Conservation (phyloP, 352 stramenopile genomes). For the Phytophthora pistaciae region DNA sequence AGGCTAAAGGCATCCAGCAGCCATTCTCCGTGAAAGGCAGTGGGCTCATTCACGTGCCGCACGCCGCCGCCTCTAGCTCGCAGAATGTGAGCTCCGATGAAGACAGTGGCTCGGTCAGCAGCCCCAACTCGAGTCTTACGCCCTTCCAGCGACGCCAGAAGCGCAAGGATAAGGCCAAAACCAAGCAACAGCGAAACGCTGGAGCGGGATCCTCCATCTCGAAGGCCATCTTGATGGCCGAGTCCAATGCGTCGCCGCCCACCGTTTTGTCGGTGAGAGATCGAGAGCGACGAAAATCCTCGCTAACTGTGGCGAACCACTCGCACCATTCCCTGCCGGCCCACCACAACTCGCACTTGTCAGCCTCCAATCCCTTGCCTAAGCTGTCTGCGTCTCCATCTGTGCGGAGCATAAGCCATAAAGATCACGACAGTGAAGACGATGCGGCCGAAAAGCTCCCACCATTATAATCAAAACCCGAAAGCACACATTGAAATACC, state of each 20-base stretch:
- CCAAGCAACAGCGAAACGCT: slow-evolving; percentile 51
- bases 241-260: slow-evolving; percentile 26
- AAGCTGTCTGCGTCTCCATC: slow-evolving; percentile 55
- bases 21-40: slow-evolving; percentile 38
- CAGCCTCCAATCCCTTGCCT: slow-evolving; percentile 44
- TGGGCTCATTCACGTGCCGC: slow-evolving; percentile 17
- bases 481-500: slow-evolving; percentile 20
- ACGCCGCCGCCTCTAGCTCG: slow-evolving; percentile 13
- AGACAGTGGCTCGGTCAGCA: slow-evolving; percentile 23
- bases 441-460: slow-evolving; percentile 56
- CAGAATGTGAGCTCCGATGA: slow-evolving; percentile 35
- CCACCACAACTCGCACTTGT: slow-evolving; percentile 29
- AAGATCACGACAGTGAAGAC: slow-evolving; percentile 32
- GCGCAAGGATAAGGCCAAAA: slow-evolving; percentile 54
- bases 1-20: slow-evolving; percentile 21
- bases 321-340: slow-evolving; percentile 10
- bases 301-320: slow-evolving; percentile 19
- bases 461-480: slow-evolving; percentile 40
- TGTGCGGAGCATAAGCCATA: slow-evolving; percentile 36
- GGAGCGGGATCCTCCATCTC: slow-evolving; percentile 34
- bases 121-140: slow-evolving; percentile 40
- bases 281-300: slow-evolving; percentile 46
- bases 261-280: slow-evolving; percentile 24
- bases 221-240: slow-evolving; percentile 62
- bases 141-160: slow-evolving; percentile 61